Evolutionary conservation across 2,329 filamentous ascomycete species (phyloP).

Genomic region (Furcasterigmium furcatum): DNA sequence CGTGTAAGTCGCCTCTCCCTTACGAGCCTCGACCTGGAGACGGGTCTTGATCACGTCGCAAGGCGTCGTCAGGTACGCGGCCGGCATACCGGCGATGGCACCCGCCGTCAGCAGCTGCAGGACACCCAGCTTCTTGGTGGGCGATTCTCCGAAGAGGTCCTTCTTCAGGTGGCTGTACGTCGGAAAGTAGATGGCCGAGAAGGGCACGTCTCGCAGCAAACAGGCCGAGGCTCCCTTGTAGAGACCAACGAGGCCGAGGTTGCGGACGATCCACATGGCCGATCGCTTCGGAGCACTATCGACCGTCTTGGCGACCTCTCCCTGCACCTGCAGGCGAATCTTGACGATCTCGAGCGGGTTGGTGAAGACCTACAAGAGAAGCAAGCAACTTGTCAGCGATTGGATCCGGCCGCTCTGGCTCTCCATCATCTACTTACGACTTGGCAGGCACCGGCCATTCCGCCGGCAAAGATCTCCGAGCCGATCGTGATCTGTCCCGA

Average conservation of each 20-base stretch:
- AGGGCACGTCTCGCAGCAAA: slow-evolving; percentile 91
- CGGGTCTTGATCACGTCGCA: slow-evolving; percentile 99
- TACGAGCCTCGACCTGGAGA: slow-evolving; percentile 93
- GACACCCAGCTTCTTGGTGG: slow-evolving; percentile 83
- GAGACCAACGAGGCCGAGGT: slow-evolving; percentile 87
- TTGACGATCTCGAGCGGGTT: slow-evolving; percentile 99
- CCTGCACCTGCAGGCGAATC: slow-evolving; percentile 96
- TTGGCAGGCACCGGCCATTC: slow-evolving; percentile 87
- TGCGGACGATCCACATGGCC: slow-evolving; percentile 96
- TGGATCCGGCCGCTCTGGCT: background rate
- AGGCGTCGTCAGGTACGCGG: slow-evolving; percentile 91
- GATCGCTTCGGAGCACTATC: slow-evolving; percentile 83
- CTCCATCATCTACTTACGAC: slow-evolving; percentile 62
- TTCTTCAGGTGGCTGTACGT: slow-evolving; percentile 92
- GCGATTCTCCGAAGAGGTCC: slow-evolving; percentile 88
- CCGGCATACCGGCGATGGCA: slow-evolving; percentile 90
- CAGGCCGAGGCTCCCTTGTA: slow-evolving; percentile 97
- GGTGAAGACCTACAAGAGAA: slow-evolving; percentile 71
- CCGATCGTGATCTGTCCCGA: slow-evolving; percentile 65
- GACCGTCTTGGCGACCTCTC: slow-evolving; percentile 85
- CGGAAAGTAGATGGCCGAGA: slow-evolving; percentile 98
- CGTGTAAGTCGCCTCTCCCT: slow-evolving; percentile 87
- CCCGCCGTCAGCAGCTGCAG: slow-evolving; percentile 89
- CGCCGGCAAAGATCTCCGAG: slow-evolving; percentile 83
- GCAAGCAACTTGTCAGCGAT: slow-evolving; percentile 9